Evolutionary conservation across 768 basidiomycete genomes (phyloP).

Genomic region (Naganishia vaughanmartiniae): DNA sequence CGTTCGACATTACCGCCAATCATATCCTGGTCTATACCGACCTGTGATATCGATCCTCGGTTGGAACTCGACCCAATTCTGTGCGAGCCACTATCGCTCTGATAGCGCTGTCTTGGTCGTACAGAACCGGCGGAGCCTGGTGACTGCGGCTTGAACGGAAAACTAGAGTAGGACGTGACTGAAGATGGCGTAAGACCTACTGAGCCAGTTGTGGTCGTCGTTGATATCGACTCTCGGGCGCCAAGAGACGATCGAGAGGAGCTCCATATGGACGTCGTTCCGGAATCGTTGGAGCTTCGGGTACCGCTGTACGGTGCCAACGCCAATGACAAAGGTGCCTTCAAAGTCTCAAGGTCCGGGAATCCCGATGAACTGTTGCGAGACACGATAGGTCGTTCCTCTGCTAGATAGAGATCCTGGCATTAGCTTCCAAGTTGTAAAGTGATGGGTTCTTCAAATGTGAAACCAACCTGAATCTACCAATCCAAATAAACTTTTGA

Average conservation of each 20-base stretch:
- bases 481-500: constrained; percentile 44
- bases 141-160: not conserved
- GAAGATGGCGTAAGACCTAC: not conserved
- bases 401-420: not conserved
- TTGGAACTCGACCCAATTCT: not conserved
- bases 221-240: constrained; percentile 13
- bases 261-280: constrained; percentile 13
- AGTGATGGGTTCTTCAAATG: not conserved
- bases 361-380: constrained; percentile 17
- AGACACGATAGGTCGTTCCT: constrained; percentile 1
- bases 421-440: not conserved
- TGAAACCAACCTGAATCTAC: constrained; percentile 31
- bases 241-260: not conserved
- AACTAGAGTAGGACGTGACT: not conserved
- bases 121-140: not conserved
- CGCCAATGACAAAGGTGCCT: not conserved
- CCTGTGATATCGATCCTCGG: not conserved
- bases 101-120: not conserved
- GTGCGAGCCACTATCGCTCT: not conserved
- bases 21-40: not conserved
- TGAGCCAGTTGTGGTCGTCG: not conserved
- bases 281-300: constrained; percentile 6
- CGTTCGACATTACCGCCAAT: not conserved
- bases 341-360: constrained; percentile 8
- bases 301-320: not conserved